Evolutionary conservation across 176 grass and related monocot genomes (phyloP), one percentile per base, ranked within the genome.

Genomic region (Pontederia crassipes): DNA sequence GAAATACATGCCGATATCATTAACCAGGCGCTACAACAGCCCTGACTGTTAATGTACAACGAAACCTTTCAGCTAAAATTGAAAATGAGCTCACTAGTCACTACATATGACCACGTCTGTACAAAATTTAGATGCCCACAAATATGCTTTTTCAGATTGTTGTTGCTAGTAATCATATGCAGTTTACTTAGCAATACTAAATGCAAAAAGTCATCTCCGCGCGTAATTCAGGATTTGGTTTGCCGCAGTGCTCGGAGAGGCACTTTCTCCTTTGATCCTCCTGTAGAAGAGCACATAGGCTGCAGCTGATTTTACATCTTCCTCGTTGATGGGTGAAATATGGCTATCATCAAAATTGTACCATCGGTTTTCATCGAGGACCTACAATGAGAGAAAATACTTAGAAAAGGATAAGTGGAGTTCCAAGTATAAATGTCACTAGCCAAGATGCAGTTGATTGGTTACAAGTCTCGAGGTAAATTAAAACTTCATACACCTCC

Each of bases 311-410:
- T 81, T 98, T 69, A 98, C 94, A 52, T 98, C 94, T 10, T 89
- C 93, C 68, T 92, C 87, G 46, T 85, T 85, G 66, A 92, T 92
- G 8, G 84, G 67, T 49, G 72, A 82, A 50, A 98, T 87, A 74
- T 98, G 94, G 64, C 82, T 98, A 68, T 98, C 94, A 66, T 98
- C 94, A 62, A 98, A 98, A 85, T 81, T 92, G 58, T 93, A 98
- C 94, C 94, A 98, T 18, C 55, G 79, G 54, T 86, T 92, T 64
- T 98, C 82, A n/a, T 92, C 82, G 67, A 98, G 74, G 58, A 98
- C 74, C 94, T 98, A 79, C 49, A 67, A 15, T 53, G n/a, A 79
- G 32, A 77, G 75, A 57, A 56, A 49, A 48, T 74, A 48, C n/a
- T 55, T 77, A 8, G 15, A n/a, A 24, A 15, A 60, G 77, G 35